Conservation (phyloP, 306 rosid genomes). For the Pachyrhizus erosus region DNA sequence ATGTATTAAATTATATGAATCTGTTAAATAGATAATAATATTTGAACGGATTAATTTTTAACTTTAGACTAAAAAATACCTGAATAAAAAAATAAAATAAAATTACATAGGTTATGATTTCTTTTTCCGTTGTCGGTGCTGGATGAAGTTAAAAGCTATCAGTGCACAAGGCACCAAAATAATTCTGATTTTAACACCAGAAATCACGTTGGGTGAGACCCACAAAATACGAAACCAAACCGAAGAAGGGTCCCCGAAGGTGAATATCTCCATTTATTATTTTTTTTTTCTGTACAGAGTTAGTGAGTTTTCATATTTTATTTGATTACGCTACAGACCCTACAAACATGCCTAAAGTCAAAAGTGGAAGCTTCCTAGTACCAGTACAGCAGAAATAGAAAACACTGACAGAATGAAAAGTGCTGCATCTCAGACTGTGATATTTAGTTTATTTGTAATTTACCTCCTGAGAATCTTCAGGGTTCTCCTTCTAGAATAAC, state of each 20-base stretch:
- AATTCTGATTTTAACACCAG: neutral
- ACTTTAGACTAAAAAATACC: no score
- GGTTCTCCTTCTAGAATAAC: neutral
- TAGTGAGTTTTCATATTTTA: neutral
- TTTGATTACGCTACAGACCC: neutral
- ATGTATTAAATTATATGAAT: no score
- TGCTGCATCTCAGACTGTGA: neutral
- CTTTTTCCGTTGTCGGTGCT: neutral
- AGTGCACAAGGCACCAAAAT: neutral
- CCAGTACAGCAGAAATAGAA: neutral
- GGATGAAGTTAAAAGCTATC: neutral
- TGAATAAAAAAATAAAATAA: no score
- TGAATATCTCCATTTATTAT: neutral
- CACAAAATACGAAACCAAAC: conserved; percentile 4
- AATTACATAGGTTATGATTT: no score
- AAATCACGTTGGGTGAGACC: neutral
- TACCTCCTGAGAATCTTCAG: neutral
- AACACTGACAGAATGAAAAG: neutral
- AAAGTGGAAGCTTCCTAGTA: conserved; percentile 20
- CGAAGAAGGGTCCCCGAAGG: conserved; percentile 10
- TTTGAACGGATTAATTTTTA: no score
- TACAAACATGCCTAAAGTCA: neutral
- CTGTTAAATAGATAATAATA: no score
- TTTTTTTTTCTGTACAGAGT: neutral
- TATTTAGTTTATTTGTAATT: neutral